Base-by-base conservation (phyloP, 176 grass and related monocot genomes). In the Poa annua region DNA sequence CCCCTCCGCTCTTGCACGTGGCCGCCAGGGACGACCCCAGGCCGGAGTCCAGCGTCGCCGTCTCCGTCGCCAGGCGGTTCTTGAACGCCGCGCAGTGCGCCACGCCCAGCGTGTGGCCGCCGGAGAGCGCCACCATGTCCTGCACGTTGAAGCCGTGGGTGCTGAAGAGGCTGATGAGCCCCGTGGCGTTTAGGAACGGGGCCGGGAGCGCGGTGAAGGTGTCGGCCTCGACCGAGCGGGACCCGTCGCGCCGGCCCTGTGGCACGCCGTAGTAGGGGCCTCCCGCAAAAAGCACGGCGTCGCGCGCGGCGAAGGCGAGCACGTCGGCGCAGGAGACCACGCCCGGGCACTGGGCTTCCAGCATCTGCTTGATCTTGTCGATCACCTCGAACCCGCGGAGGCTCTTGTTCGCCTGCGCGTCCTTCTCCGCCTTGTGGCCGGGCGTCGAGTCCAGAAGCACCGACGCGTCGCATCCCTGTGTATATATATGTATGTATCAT, bases 391-490 rank as follows among this genome's bases (percentile, higher is more conserved):
- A 98, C 7, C 96, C 96, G 1, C 91, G 89, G 11, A 95, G 68
- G 56, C 90, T 93, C 55, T 82, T 62, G 84, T 98, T 98, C 33
- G 93, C 80, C n/a, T 0, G 83, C 20, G 96, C 90, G 77, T 98
- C 96, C 79, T 98, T 98, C 84, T 98, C 96, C 71, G 93, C 88
- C 12, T 60, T 91, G 85, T 87, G 85, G 29, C 16, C 85, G 38
- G 87, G 54, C 42, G 90, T 73, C 17, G 92, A 84, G 90, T 98
- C 89, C 7, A 98, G 57, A 3, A 98, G 91, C 3, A 98, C 89
- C 2, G 96, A 98, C n/a, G 81, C 96, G 78, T 98, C 96, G 62
- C 96, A 98, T 21, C 96, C 96, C 96, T 97, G n/a, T 24, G 17
- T 24, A 32, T 3, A 22, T 5, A 74, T 24, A 32, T 3, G 19